A percentile compares a stretch with the other conserved stretches of the same genome.
Conservation (phyloP, 306 rosid genomes). For the Vicia faba region DNA sequence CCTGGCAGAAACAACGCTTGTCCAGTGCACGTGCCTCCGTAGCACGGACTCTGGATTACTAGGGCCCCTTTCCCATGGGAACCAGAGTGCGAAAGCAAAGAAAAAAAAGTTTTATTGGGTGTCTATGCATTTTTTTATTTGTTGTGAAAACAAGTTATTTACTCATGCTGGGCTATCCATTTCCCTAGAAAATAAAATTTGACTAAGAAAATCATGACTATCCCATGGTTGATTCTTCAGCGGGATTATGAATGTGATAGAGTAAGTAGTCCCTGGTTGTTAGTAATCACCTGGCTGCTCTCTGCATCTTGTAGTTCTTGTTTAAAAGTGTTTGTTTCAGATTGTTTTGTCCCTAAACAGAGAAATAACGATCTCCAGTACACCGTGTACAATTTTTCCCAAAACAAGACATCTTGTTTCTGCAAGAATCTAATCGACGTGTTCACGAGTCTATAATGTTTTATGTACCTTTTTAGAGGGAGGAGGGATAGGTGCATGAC, state of each 20-base stretch:
- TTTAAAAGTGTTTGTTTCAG: background rate
- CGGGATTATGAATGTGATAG: constrained; percentile 12
- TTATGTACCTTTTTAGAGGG: background rate
- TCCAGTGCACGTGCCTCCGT: too few relatives aligned
- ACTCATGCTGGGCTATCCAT: background rate
- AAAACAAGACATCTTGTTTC: background rate
- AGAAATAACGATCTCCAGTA: background rate
- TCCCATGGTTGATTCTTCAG: constrained; percentile 4
- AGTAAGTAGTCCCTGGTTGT: constrained; percentile 3
- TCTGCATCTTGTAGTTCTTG: constrained; percentile 13
- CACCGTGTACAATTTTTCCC: background rate
- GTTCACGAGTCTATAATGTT: background rate
- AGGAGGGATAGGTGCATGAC: constrained; percentile 11
- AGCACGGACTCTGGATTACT: too few relatives aligned
- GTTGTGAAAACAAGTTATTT: constrained; percentile 1
- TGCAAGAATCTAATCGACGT: background rate
- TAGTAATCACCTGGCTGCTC: background rate
- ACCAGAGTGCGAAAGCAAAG: too few relatives aligned
- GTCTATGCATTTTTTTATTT: background rate
- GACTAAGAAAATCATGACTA: background rate
- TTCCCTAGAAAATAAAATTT: background rate
- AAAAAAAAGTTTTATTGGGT: background rate
- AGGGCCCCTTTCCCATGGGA: too few relatives aligned
- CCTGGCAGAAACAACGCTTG: too few relatives aligned
- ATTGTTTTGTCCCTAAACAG: background rate